phyloP scores from a whole-genome alignment of 257 asterid species.

The Mentha longifolia region DNA sequence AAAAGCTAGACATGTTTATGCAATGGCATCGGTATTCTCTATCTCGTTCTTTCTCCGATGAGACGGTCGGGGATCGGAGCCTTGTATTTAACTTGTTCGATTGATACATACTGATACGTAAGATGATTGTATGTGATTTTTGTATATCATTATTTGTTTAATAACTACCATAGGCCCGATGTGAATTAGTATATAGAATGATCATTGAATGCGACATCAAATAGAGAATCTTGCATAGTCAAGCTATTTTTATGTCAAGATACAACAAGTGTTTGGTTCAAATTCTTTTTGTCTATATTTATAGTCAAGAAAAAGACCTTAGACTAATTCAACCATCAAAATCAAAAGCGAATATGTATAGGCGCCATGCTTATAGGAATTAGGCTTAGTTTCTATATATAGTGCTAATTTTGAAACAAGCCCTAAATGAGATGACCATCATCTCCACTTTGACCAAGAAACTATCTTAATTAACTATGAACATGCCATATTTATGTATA shows the following conservation, averaged over 20 bases:
- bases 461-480: neutral
- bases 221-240: neutral
- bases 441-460: conserved; percentile 11
- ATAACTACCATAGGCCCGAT: no score
- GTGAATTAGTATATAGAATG: no score
- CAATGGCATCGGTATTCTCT: no score
- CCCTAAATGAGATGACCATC: conserved; percentile 21
- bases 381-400: conserved; percentile 8
- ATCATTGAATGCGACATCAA: no score
- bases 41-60: no score
- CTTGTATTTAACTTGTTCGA: no score
- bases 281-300: neutral
- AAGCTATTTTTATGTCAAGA: neutral
- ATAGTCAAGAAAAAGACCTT: neutral
- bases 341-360: neutral
- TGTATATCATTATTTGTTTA: no score
- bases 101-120: no score
- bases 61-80: no score
- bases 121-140: no score
- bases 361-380: neutral
- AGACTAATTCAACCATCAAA: conserved; percentile 1
- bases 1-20: no score
- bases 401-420: conserved; percentile 31
- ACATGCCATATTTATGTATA: neutral
- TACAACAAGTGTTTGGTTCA: neutral